Percentiles rank a stretch among this genome's conserved stretches.
Evolutionary conservation across 306 rosid species (phyloP).

Genomic region (Castanea mollissima): DNA sequence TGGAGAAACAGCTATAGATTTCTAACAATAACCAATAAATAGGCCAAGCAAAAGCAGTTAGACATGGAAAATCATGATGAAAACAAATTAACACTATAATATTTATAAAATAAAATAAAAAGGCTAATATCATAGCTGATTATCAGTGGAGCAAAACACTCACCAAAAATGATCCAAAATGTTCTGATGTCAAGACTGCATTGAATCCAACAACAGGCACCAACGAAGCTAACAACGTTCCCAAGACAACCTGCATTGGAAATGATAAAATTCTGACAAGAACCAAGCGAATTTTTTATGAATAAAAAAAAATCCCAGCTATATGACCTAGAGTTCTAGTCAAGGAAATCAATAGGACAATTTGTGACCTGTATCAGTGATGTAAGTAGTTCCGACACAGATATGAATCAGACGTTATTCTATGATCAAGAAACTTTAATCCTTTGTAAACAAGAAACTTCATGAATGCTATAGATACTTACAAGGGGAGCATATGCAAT

Average conservation of each 20-base stretch:
- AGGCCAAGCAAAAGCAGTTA: not conserved
- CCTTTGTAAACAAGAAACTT: not conserved
- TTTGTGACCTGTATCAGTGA: not conserved
- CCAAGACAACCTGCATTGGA: constrained; percentile 72
- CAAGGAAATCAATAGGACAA: not conserved
- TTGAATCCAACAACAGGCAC: constrained; percentile 99
- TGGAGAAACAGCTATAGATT: not conserved
- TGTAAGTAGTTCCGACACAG: not conserved
- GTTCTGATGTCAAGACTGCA: constrained; percentile 98
- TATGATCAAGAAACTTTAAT: not conserved
- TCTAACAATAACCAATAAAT: not conserved
- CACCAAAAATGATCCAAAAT: constrained; percentile 96
- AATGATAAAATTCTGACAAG: constrained; percentile 27
- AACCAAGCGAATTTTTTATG: constrained; percentile 12
- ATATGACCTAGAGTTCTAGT: not conserved
- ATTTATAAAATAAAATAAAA: not conserved
- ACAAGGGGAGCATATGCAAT: constrained; percentile 97
- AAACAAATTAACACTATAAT: not conserved
- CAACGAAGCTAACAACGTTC: constrained; percentile 87
- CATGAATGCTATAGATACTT: constrained; percentile 42
- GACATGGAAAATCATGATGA: not conserved
- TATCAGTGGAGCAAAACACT: constrained; percentile 25
- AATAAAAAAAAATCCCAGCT: not conserved
- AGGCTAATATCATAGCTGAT: not conserved
- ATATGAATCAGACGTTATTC: not conserved